Base-by-base conservation (phyloP, 163 green algal species). In the Scenedesmus sp. region DNA sequence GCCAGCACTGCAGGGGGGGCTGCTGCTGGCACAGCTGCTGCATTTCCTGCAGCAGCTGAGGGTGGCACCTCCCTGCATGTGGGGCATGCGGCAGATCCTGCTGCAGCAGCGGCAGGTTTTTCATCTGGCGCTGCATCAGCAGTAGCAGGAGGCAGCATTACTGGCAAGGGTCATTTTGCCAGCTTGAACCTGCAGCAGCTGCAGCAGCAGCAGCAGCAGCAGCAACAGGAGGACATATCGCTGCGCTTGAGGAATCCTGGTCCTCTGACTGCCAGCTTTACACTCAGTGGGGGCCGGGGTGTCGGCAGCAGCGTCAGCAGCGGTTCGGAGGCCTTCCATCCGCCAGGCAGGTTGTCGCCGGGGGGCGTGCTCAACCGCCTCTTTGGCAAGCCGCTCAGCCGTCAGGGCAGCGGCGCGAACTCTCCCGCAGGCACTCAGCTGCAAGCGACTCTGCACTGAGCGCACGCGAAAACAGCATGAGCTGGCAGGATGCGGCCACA, bases 61-160 rank as follows among this genome's bases (percentile, higher is more conserved):
- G 53, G 9, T 65, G 53, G 9, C 2, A 4, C 53, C 53, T 65
- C 15, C 2, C 35, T 76, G 30, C 65, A 26, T 5, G 40, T 40
- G 7, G 65, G 65, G 30, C 65, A 76, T 76, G 30, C 40, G 3
- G 7, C 37, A 20, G 30, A 76, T 7, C 16, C 18, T 81, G 35
- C 37, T 33, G 43, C 79, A n/a, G 79, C 79, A 44, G 83, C 13
- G 59, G 33, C 53, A 59, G 30, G n/a, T n/a, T n/a, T n/a, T n/a
- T n/a, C 53, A 79, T n/a, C n/a, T n/a, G n/a, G n/a, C n/a, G n/a
- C 24, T 80, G 82, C 51, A 53, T 2, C 82, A 80, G 82, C 82
- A 88, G 51, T 15, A 78, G 26, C n/a, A 53, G 22, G 37, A 59
- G n/a, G 49, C n/a, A 76, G 82, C n/a, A 26, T 7, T 85, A 15